Evolutionary conservation across 345 rosid genomes (phyloP).

Genomic region (Kandelia obovata): DNA sequence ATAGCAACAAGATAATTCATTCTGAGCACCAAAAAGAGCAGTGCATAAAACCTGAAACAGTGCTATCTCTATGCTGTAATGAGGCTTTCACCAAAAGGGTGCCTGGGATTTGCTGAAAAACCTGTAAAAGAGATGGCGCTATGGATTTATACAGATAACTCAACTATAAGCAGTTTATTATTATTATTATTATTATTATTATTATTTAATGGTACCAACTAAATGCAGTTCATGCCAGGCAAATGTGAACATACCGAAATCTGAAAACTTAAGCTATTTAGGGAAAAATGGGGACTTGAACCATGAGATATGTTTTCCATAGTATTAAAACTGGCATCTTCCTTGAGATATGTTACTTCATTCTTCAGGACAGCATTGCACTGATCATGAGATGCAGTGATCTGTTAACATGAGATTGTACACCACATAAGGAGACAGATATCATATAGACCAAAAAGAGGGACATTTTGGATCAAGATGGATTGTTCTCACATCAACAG

Average conservation of each 20-base stretch:
- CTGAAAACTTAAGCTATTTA: slow-evolving; percentile 41
- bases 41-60: slow-evolving; percentile 47
- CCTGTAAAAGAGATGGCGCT: slow-evolving; percentile 33
- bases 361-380: slow-evolving; percentile 47
- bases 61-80: slow-evolving; percentile 46
- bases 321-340: slow-evolving; percentile 15
- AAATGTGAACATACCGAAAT: slow-evolving; percentile 42
- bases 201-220: background rate
- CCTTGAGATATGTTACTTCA: slow-evolving; percentile 25
- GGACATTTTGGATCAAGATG: slow-evolving; percentile 1
- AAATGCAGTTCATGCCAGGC: background rate
- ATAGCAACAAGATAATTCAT: background rate
- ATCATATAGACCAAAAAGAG: background rate
- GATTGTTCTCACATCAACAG: slow-evolving; percentile 56
- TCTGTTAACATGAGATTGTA: slow-evolving; percentile 37
- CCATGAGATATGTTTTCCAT: slow-evolving; percentile 23
- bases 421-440: slow-evolving; percentile 23
- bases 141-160: slow-evolving; percentile 1
- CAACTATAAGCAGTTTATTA: background rate
- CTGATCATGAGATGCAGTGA: slow-evolving; percentile 48
- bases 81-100: slow-evolving; percentile 78
- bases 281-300: slow-evolving; percentile 29
- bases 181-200: too few relatives aligned
- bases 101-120: slow-evolving; percentile 82
- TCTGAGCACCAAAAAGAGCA: background rate